phyloP scores from a whole-genome alignment of 495 filamentous ascomycete genomes.

The Talaromyces liani region DNA sequence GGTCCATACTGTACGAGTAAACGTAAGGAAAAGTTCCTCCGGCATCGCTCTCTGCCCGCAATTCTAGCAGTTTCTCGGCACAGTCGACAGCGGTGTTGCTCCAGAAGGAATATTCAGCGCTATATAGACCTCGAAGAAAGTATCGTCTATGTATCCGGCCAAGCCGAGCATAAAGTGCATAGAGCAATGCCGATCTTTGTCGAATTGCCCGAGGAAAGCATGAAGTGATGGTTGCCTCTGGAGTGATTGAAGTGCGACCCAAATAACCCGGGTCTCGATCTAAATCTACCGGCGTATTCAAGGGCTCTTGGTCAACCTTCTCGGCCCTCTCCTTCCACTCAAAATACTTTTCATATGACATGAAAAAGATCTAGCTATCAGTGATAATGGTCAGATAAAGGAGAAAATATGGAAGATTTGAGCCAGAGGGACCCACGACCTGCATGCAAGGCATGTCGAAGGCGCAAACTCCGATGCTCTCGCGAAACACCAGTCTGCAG shows the following conservation, averaged over 20 bases:
- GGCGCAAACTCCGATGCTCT: slow-evolving; percentile 18
- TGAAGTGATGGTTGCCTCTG: slow-evolving; percentile 5
- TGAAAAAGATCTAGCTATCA: neutral
- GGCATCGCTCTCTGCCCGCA: neutral
- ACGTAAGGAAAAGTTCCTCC: neutral
- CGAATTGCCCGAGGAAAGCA: slow-evolving; percentile 12
- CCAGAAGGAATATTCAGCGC: neutral
- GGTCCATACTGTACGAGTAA: slow-evolving; percentile 1
- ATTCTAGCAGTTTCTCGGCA: neutral
- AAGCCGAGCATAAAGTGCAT: neutral
- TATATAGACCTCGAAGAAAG: neutral
- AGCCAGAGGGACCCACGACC: neutral
- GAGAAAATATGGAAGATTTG: neutral
- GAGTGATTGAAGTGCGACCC: neutral
- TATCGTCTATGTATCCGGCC: neutral
- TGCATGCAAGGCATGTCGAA: slow-evolving; percentile 16
- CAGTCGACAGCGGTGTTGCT: neutral
- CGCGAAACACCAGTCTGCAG: slow-evolving; percentile 9
- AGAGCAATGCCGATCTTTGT: neutral
- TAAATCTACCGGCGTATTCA: neutral
- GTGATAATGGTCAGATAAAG: neutral
- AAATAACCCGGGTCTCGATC: neutral
- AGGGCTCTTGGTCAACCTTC: neutral
- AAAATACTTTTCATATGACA: neutral
- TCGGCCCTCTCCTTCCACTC: neutral